Evolutionary conservation across 1,139 yeast genomes (phyloP).

Genomic region (Spencermartinsiella ligniputridi): DNA sequence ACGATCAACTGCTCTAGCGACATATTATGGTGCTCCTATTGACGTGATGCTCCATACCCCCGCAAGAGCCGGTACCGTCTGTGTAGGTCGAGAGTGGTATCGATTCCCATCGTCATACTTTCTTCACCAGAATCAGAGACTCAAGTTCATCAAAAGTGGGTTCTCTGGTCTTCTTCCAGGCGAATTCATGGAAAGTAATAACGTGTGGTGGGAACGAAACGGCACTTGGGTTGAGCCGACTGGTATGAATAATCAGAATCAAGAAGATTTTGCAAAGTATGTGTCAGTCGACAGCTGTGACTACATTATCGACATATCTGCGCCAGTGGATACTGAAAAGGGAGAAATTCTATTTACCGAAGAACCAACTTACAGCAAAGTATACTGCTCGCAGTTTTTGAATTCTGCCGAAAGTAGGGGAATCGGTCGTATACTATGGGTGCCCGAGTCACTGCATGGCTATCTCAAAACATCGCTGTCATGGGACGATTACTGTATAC

Average conservation of each 20-base stretch:
- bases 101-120: slow-evolving; percentile 87
- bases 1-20: slow-evolving; percentile 32
- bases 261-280: slow-evolving; percentile 34
- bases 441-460: slow-evolving; percentile 31
- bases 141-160: slow-evolving; percentile 68
- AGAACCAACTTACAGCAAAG: slow-evolving; percentile 30
- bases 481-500: slow-evolving; percentile 30
- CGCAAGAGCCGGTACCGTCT: slow-evolving; percentile 52
- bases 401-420: slow-evolving; percentile 37
- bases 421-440: slow-evolving; percentile 37
- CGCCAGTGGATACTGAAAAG: slow-evolving; percentile 25
- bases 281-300: slow-evolving; percentile 29
- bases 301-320: slow-evolving; percentile 33
- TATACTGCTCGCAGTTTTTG: slow-evolving; percentile 36
- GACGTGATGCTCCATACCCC: slow-evolving; percentile 27
- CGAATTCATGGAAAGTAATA: slow-evolving; percentile 55
- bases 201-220: slow-evolving; percentile 26
- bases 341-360: slow-evolving; percentile 24
- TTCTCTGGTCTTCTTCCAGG: slow-evolving; percentile 89
- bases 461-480: slow-evolving; percentile 20
- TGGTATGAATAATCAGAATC: slow-evolving; percentile 70
- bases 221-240: slow-evolving; percentile 44
- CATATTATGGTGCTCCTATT: slow-evolving; percentile 36
- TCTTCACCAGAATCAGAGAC: slow-evolving; percentile 54
- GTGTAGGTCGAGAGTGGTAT: slow-evolving; percentile 94